Conservation (phyloP, 2,329 filamentous ascomycete genomes). For the Sporothrix phasma region DNA sequence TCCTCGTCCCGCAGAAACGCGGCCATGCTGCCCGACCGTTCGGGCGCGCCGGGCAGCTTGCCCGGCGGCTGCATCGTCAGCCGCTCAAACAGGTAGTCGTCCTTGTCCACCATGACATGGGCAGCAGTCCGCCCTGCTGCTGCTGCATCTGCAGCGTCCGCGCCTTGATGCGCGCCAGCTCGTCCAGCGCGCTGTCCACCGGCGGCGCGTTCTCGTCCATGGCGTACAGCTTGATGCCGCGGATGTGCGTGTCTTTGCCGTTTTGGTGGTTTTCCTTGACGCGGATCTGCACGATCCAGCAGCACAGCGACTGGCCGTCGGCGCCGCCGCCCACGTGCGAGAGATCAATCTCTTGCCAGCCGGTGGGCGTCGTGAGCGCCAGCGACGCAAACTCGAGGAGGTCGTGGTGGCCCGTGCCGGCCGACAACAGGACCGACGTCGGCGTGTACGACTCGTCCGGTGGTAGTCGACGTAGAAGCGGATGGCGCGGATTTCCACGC, state of each 20-base stretch:
- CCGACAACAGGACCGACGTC: slow-evolving; percentile 79
- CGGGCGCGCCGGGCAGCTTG: slow-evolving; percentile 24
- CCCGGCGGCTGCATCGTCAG: slow-evolving; percentile 24
- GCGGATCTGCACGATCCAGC: slow-evolving; percentile 81
- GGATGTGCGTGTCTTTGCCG: slow-evolving; percentile 95
- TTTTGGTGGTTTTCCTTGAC: slow-evolving; percentile 98
- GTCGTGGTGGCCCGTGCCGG: slow-evolving; percentile 85
- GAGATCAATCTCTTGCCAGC: slow-evolving; percentile 80
- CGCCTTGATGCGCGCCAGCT: slow-evolving; percentile 27
- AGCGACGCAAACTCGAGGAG: slow-evolving; percentile 80
- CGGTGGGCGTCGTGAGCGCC: slow-evolving; percentile 65
- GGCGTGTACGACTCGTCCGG: slow-evolving; percentile 92
- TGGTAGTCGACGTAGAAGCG: slow-evolving; percentile 85
- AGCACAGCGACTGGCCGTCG: slow-evolving; percentile 66
- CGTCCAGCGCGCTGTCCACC: slow-evolving; percentile 27
- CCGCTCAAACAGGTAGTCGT: slow-evolving; percentile 28
- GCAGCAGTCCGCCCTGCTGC: slow-evolving; percentile 12
- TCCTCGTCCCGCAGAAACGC: slow-evolving; percentile 34
- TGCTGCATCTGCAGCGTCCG: slow-evolving; percentile 19
- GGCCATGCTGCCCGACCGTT: slow-evolving; percentile 26
- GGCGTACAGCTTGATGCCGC: slow-evolving; percentile 79
- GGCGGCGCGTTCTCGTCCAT: slow-evolving; percentile 41
- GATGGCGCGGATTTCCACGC: slow-evolving; percentile 67
- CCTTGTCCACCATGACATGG: slow-evolving; percentile 19
- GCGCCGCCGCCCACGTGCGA: slow-evolving; percentile 44